A percentile compares a stretch with the other conserved stretches of the same genome.
These are phyloP conservation scores for Alternaria sp. DNA, from an alignment of 2,329 filamentous ascomycete species.

Conservation along the genomic window DNA sequence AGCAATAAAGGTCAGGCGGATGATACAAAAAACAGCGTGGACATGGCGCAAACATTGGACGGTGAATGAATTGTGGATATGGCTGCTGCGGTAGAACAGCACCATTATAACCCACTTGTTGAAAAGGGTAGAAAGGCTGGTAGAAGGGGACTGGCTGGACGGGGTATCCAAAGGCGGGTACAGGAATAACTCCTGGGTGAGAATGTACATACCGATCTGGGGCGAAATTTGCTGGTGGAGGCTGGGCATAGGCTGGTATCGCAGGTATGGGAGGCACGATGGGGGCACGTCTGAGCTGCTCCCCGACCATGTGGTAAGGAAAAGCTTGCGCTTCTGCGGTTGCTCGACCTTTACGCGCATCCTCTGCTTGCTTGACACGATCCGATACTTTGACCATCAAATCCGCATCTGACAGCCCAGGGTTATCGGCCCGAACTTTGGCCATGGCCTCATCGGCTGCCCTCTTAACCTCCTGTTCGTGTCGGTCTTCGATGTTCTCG, in stretches of 20 bases:
- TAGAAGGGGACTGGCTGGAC: conserved; percentile 9
- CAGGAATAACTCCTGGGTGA: neutral
- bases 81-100: conserved; percentile 9
- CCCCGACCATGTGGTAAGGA: conserved; percentile 34
- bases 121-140: conserved; percentile 6
- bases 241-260: conserved; percentile 6
- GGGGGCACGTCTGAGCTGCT: conserved; percentile 23
- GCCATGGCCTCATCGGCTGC: conserved; percentile 68
- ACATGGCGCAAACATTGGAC: conserved; percentile 9
- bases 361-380: conserved; percentile 53
- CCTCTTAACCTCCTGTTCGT: conserved; percentile 68
- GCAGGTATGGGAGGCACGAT: conserved; percentile 2
- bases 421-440: conserved; percentile 66
- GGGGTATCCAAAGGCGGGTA: conserved; percentile 4
- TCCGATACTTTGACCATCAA: conserved; percentile 68
- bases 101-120: conserved; percentile 9
- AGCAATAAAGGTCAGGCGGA: conserved; percentile 20
- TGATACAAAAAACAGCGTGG: conserved; percentile 19
- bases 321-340: conserved; percentile 26
- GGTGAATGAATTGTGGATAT: conserved; percentile 10
- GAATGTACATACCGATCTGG: conserved; percentile 27
- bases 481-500: conserved; percentile 67
- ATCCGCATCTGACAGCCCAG: conserved; percentile 65
- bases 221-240: neutral
- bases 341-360: conserved; percentile 33